Evolutionary conservation across 1,284 basidiomycete species (phyloP).

Genomic region (Lentinula novae-zelandiae): DNA sequence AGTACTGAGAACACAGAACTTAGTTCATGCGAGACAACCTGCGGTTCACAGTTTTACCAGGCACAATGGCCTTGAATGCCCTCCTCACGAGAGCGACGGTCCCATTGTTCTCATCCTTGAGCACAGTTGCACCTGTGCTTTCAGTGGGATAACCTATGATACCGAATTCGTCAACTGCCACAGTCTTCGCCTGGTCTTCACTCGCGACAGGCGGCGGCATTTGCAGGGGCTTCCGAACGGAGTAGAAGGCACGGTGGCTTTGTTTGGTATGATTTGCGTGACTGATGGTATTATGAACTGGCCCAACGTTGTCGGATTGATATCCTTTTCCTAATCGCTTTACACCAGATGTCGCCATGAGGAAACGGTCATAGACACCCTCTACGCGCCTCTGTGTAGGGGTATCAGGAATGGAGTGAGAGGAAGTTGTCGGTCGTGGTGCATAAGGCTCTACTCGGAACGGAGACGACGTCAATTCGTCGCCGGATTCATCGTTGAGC

Average conservation of each 20-base stretch:
- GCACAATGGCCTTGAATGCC: constrained; percentile 64
- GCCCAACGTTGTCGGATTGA: constrained; percentile 56
- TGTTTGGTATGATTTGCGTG: constrained; percentile 31
- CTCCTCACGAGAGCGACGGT: constrained; percentile 56
- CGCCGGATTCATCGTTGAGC: constrained; percentile 31
- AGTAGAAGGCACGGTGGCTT: constrained; percentile 47
- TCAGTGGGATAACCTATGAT: constrained; percentile 32
- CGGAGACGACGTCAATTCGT: constrained; percentile 58
- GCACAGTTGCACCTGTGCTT: constrained; percentile 22
- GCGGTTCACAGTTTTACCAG: constrained; percentile 42
- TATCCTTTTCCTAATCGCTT: constrained; percentile 73
- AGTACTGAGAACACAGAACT: constrained; percentile 7
- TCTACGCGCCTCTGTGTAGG: constrained; percentile 58
- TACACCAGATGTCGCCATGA: constrained; percentile 73
- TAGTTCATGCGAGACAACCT: constrained; percentile 38
- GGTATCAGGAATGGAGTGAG: constrained; percentile 40
- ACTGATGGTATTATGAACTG: constrained; percentile 26
- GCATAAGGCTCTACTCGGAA: constrained; percentile 63
- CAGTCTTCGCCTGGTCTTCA: constrained; percentile 43
- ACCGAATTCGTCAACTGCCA: constrained; percentile 54
- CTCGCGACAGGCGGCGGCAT: constrained; percentile 69
- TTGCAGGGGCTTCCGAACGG: constrained; percentile 36
- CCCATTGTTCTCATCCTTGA: constrained; percentile 45
- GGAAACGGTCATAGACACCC: constrained; percentile 71
- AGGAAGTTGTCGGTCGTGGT: constrained; percentile 33